Evolutionary conservation across 2,329 filamentous ascomycete genomes (phyloP), one percentile per base, ranked within the genome.

Genomic region (Zopfia rhizophila): DNA sequence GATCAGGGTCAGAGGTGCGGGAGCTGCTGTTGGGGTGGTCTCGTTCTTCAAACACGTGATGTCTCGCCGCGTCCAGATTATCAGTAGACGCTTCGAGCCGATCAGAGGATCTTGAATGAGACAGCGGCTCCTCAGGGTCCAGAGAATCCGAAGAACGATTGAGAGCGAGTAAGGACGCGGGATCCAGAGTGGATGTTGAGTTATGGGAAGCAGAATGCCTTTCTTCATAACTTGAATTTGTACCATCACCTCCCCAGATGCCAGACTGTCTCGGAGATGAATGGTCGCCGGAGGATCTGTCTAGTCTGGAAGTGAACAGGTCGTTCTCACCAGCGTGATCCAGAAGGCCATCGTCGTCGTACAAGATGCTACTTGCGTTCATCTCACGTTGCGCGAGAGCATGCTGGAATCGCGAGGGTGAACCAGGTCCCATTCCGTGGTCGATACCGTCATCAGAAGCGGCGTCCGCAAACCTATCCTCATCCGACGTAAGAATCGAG

Each of bases 391-490:
- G 33, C 18, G 43, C 42, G 21, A 52, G 35, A 23, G 39, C 45
- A 14, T 55, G 48, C 5, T 23, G 46, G 6, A 55, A 52, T 12
- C 51, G 53, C 25, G 21, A 22, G n/a, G 28, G 25, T 10, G 41
- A 51, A 13, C 48, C 36, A 19, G 30, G 37, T 27, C 54, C 44
- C 7, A 38, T 51, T 27, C 38, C 55, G 7, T 44, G 50, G 23
- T 56, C 51, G 23, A 60, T 27, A 2, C 65, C 64, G 17, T 72
- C 65, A 14, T 73, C 68, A n/a, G 70, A 71, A 14, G 54, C 58
- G 27, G 72, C 72, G 56, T 77, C 72, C 14, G 73, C 71, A 55
- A 74, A 75, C 14, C 71, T 56, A 45, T 75, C 72, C 27, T 72
- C 69, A 41, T 74, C 73, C 21, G 60, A 61, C 16, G 69, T 70